Conservation (phyloP, 1,284 basidiomycete species). For the Cystobasidium slooffiae region DNA sequence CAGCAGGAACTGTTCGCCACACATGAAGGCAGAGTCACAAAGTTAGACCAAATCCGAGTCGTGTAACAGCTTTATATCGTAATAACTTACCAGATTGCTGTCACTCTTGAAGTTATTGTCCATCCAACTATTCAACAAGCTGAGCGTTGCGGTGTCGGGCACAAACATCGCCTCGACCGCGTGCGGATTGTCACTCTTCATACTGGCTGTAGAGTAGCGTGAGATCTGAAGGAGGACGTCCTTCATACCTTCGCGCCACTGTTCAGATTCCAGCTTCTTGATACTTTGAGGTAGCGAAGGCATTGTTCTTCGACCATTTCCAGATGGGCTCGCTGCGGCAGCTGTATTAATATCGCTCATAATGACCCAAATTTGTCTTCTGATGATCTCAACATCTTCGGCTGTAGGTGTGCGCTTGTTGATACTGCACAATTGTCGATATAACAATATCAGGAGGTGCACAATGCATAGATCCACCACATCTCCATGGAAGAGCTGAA, state of each 20-base stretch:
- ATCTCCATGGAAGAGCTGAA: constrained; percentile 72
- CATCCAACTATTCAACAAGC: constrained; percentile 46
- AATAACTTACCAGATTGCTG: constrained; percentile 44
- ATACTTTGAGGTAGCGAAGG: constrained; percentile 46
- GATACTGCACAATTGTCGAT: constrained; percentile 70
- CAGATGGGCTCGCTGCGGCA: constrained; percentile 60
- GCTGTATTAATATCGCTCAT: constrained; percentile 64
- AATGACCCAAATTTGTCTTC: constrained; percentile 76
- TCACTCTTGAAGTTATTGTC: constrained; percentile 45
- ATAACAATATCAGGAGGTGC: constrained; percentile 79
- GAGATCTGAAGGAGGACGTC: constrained; percentile 71
- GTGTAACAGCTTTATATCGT: too few species aligned
- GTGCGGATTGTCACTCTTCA: neutral
- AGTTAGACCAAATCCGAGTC: neutral
- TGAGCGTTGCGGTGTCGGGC: constrained; percentile 57
- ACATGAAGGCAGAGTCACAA: constrained; percentile 44
- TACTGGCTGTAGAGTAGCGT: constrained; percentile 26
- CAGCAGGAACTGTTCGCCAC: constrained; percentile 61
- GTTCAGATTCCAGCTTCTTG: constrained; percentile 59
- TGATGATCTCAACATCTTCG: constrained; percentile 65
- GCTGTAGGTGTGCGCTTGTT: constrained; percentile 55
- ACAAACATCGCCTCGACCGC: constrained; percentile 36
- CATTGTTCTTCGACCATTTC: constrained; percentile 42
- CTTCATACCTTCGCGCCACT: constrained; percentile 63
- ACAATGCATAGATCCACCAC: constrained; percentile 74